Evolutionary conservation across 176 grass and related monocot species (phyloP).

Genomic region (Oryza officinalis): DNA sequence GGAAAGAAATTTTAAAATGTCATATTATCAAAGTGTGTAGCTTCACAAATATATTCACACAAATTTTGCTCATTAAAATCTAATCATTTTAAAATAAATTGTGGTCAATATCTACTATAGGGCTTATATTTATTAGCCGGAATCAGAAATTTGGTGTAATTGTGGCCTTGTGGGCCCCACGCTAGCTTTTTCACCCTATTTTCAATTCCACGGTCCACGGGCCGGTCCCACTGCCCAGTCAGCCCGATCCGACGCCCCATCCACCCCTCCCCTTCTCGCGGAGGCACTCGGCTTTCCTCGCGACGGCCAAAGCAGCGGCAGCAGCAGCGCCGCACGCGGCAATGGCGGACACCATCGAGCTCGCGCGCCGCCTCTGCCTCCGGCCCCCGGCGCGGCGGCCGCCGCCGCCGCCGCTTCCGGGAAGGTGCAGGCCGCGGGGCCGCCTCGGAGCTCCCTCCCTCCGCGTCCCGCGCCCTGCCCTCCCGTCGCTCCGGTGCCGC

Average conservation of each 20-base stretch:
- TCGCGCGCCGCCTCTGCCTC: slow-evolving; percentile 33
- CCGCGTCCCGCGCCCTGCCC: slow-evolving; percentile 21
- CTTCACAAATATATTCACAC: too few species aligned
- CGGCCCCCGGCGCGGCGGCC: neutral
- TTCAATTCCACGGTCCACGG: neutral
- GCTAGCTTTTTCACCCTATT: neutral
- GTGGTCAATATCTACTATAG: too few species aligned
- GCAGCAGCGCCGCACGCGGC: slow-evolving; percentile 20
- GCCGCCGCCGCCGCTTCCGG: neutral
- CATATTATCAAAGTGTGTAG: too few species aligned
- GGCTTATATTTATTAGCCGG: too few species aligned
- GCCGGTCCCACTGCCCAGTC: slow-evolving; percentile 17
- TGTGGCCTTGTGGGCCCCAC: neutral
- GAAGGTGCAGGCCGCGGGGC: neutral
- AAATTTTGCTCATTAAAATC: too few species aligned
- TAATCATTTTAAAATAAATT: too few species aligned
- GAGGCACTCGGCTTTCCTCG: neutral
- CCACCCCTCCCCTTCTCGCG: slow-evolving; percentile 1
- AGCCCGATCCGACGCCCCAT: neutral
- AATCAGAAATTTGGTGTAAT: neutral
- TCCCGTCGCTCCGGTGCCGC: slow-evolving; percentile 40
- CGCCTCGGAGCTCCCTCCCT: neutral
- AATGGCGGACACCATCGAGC: slow-evolving; percentile 53
- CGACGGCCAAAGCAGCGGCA: neutral
- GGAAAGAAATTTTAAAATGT: too few species aligned